phyloP scores from a whole-genome alignment of 208 protist species.

The Herpetomonas muscarum region DNA sequence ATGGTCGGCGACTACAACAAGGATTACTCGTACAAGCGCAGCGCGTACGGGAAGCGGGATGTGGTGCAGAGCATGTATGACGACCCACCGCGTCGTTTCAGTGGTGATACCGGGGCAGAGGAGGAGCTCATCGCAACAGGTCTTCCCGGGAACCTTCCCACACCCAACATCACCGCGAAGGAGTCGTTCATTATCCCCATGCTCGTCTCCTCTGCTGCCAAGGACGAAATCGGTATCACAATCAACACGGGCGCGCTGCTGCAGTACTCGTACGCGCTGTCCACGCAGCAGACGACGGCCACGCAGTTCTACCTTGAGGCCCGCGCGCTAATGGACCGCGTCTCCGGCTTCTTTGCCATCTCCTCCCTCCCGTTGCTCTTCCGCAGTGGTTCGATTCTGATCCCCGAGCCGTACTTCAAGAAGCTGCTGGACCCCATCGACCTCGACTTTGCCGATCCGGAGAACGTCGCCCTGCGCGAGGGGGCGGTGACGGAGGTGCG shows the following conservation, averaged over 20 bases:
- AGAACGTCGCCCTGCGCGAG: conserved; percentile 3
- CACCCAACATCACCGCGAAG: conserved; percentile 2
- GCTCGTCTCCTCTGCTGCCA: conserved; percentile 23
- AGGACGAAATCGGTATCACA: conserved; percentile 33
- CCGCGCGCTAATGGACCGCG: conserved; percentile 72
- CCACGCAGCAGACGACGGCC: neutral
- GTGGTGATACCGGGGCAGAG: neutral
- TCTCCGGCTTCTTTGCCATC: conserved; percentile 83
- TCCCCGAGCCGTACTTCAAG: conserved; percentile 53
- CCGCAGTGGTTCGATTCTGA: conserved; percentile 43
- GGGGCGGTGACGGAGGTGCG: conserved; percentile 28
- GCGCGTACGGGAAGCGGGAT: conserved; percentile 28
- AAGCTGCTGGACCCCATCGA: conserved; percentile 37
- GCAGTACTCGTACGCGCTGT: conserved; percentile 41
- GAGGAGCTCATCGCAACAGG: conserved; percentile 16
- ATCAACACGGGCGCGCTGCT: conserved; percentile 21
- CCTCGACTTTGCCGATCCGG: conserved; percentile 27
- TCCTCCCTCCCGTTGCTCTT: conserved; percentile 48
- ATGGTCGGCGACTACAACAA: conserved; percentile 31
- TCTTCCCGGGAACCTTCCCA: neutral
- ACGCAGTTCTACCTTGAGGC: conserved; percentile 55
- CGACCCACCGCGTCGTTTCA: conserved; percentile 2
- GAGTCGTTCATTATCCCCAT: conserved; percentile 24
- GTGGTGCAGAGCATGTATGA: conserved; percentile 70
- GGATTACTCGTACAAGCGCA: conserved; percentile 30